Percentiles rank a stretch among this genome's conserved stretches.
Conservation (phyloP, 2,329 filamentous ascomycete genomes). For the Fusarium brachygibbosum region DNA sequence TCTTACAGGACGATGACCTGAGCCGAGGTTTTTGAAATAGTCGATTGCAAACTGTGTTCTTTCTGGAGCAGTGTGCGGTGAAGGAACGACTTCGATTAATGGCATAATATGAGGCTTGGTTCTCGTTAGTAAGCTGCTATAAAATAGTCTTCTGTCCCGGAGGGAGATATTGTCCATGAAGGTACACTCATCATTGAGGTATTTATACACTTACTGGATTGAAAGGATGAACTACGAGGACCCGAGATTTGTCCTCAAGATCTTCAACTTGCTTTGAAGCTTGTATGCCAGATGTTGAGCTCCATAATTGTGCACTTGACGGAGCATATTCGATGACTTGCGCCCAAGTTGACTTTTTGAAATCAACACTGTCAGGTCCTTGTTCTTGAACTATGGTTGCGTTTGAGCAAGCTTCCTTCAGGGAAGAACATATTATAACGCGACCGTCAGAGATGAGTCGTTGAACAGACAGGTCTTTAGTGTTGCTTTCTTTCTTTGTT, state of each 20-base stretch:
- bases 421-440: slow-evolving; percentile 20
- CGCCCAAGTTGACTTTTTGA: slow-evolving; percentile 40
- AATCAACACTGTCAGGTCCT: slow-evolving; percentile 35
- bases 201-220: slow-evolving; percentile 19
- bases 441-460: slow-evolving; percentile 10
- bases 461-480: accelerated
- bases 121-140: background rate
- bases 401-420: slow-evolving; percentile 23
- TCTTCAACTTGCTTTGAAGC: slow-evolving; percentile 36
- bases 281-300: slow-evolving; percentile 35
- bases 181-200: too few species aligned
- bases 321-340: slow-evolving; percentile 11
- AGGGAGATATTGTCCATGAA: too few species aligned
- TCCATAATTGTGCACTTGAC: slow-evolving; percentile 23
- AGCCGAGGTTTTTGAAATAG: slow-evolving; percentile 29
- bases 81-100: slow-evolving; percentile 37
- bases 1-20: slow-evolving; percentile 32
- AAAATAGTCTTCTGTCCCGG: too few species aligned
- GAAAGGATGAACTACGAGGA: slow-evolving; percentile 40
- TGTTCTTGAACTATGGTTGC: slow-evolving; percentile 41
- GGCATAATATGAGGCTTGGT: slow-evolving; percentile 39
- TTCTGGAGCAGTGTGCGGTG: slow-evolving; percentile 14
- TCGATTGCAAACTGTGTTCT: slow-evolving; percentile 28
- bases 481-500: background rate
- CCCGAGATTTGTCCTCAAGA: slow-evolving; percentile 20